phyloP scores from a whole-genome alignment of 108 stramenopile species.

The Cyclotella kingstonii region DNA sequence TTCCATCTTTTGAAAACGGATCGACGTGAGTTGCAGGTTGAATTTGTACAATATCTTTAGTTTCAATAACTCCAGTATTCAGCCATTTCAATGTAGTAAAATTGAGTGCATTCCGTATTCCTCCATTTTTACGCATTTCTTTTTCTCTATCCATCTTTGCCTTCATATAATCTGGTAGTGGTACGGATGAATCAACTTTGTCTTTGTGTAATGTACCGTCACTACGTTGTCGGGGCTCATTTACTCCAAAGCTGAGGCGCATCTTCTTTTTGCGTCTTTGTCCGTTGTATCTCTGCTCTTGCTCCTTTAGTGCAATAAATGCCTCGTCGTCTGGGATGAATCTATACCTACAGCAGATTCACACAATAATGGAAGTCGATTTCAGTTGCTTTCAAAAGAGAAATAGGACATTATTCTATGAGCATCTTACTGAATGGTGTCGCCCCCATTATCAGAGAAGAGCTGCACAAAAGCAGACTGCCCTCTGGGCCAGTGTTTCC shows the following conservation, averaged over 20 bases:
- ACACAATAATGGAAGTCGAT: neutral
- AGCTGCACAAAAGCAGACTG: constrained; percentile 71
- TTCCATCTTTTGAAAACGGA: constrained; percentile 55
- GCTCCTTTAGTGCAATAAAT: constrained; percentile 73
- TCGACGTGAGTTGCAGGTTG: constrained; percentile 79
- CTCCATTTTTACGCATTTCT: constrained; percentile 47
- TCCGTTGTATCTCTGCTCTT: constrained; percentile 69
- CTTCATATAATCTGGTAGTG: constrained; percentile 59
- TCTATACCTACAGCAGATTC: constrained; percentile 46
- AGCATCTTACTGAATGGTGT: constrained; percentile 61
- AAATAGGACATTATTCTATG: too few relatives aligned
- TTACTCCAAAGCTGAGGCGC: constrained; percentile 39
- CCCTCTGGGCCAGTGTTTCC: constrained; percentile 69
- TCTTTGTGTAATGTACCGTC: constrained; percentile 23
- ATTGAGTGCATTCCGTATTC: constrained; percentile 37
- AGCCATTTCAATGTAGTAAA: constrained; percentile 31
- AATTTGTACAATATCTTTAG: constrained; percentile 74
- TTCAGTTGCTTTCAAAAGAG: neutral
- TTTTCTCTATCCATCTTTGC: constrained; percentile 69
- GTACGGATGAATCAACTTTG: constrained; percentile 38
- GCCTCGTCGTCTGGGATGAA: constrained; percentile 67
- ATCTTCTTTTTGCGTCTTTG: constrained; percentile 39
- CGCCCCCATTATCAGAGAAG: constrained; percentile 73
- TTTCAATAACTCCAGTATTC: constrained; percentile 52
- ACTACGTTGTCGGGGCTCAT: constrained; percentile 39